Evolutionary conservation across 768 basidiomycete species (phyloP), one percentile per base, ranked within the genome.

Genomic region (Rhodocollybia butyracea): DNA sequence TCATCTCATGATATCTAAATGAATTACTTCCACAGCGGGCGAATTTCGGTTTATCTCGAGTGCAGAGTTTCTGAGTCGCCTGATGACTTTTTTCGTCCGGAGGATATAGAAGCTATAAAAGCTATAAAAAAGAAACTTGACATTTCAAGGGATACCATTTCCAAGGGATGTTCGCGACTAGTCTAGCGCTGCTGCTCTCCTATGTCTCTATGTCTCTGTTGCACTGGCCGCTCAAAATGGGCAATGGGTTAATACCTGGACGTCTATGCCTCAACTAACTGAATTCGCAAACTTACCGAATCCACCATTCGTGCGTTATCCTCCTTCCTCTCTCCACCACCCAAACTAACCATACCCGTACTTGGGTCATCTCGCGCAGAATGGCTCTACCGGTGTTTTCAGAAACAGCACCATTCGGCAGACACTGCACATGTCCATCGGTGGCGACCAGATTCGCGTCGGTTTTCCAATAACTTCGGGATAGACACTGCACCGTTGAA

Each of bases 391-490:
- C 19, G 53, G 58, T 26, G 75, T 79, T 32, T 80, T 80, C 63
- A 56, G 57, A 51, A 75, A 82, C 61, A 64, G 73, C 12, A 80
- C 79, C 17, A 70, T 82, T 56, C 76, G 80, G 0, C 79, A 80
- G 61, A 80, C 79, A 2, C 58, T 82, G 4, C 76, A 76, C 54
- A 70, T 75, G 56, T 71, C 76, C 6, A 61, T 75, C 47, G 73
- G 69, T 21, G 73, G 70, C 15, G 56, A 66, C 8, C 66, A 68
- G 24, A 73, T 80, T 57, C 75, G 78, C 26, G 46, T 82, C 72
- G 74, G 29, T 66, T 82, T 51, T 79, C 77, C 48, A 82, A 82
- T 61, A 73, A 68, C 13, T 82, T 82, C 55, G 78, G 78, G 3
- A 61, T 64, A 2, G 72, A 68, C 30, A 66, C 72, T 51, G n/a